Evolutionary conservation across 257 asterid genomes (phyloP), one percentile per base, ranked within the genome.

Genomic region (Solanum tacnaense): DNA sequence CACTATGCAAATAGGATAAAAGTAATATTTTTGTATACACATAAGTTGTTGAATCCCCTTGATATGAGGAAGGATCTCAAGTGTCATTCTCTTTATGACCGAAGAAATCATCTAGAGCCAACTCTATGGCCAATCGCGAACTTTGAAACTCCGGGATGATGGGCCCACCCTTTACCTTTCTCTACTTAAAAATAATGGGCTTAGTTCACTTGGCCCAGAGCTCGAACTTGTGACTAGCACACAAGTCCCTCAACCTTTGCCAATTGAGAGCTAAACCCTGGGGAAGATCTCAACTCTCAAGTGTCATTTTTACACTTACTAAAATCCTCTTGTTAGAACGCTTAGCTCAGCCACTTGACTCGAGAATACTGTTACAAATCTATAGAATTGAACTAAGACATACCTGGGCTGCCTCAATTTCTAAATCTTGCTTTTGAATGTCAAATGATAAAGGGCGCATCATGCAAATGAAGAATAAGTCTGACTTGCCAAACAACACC

Each of bases 401-500:
- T 91, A 95, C 98, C 97, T 92, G 91, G 36, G 96, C 98, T 23
- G 90, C 98, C 71, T 94, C 98, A 68, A 95, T 95, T 89, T 95
- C 98, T 7, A 94, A 92, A 84, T 93, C 97, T 88, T 95, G 98
- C 87, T 90, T 94, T 86, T 89, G 88, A 88, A 95, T 95, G 89
- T 92, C 93, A 25, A 90, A 91, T 58, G 97, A 92, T 83, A 92
- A 76, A 41, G 98, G 98, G 58, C 89, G 92, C 90, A 95, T 31
- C 95, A 88, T 90, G 93, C 98, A 95, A 84, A 95, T 67, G 82
- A 95, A 79, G 85, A 44, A 79, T 44, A 79, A 44, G 6, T 79
- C 39, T 8, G 85, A 79, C 67, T 79, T 79, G 90, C 74, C 89
- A 68, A 93, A 95, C 34, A 95, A 90, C 13, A 89, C 79, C 88